A percentile compares a stretch with the other conserved stretches of the same genome.
phyloP scores from a whole-genome alignment of 192 early-diverging fungal genomes.

The Kickxella alabastrina region DNA sequence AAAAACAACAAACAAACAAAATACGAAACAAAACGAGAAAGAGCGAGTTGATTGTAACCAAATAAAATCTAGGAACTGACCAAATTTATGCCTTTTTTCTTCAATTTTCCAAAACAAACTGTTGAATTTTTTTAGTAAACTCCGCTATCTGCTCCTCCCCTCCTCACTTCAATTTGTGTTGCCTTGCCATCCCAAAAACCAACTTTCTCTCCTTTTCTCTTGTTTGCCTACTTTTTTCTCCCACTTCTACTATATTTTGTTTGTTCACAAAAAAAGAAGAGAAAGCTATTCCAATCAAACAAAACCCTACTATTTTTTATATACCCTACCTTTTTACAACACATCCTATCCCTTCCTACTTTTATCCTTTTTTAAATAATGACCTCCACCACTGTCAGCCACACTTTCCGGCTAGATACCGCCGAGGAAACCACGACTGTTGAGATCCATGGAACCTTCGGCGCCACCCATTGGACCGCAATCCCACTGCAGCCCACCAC shows the following conservation, averaged over 20 bases:
- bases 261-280: neutral
- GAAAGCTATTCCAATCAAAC: neutral
- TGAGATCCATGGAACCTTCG: conserved; percentile 47
- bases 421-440: conserved; percentile 13
- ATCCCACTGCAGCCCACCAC: conserved; percentile 23
- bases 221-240: neutral
- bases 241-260: neutral
- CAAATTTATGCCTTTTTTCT: too few species aligned
- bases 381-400: conserved; percentile 13
- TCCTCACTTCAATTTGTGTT: too few species aligned
- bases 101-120: too few species aligned
- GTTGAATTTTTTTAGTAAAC: too few species aligned
- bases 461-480: conserved; percentile 28
- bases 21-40: too few species aligned
- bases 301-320: neutral
- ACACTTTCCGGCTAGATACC: conserved; percentile 20
- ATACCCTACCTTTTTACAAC: neutral
- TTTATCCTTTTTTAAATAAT: neutral
- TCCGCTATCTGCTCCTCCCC: too few species aligned
- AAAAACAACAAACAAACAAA: too few species aligned
- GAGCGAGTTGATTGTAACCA: too few species aligned
- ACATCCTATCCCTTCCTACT: too few species aligned
- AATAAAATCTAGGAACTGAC: too few species aligned
- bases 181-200: too few species aligned
- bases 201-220: neutral